phyloP scores from a whole-genome alignment of 2,329 filamentous ascomycete genomes.

The Exophiala alcalophila region DNA sequence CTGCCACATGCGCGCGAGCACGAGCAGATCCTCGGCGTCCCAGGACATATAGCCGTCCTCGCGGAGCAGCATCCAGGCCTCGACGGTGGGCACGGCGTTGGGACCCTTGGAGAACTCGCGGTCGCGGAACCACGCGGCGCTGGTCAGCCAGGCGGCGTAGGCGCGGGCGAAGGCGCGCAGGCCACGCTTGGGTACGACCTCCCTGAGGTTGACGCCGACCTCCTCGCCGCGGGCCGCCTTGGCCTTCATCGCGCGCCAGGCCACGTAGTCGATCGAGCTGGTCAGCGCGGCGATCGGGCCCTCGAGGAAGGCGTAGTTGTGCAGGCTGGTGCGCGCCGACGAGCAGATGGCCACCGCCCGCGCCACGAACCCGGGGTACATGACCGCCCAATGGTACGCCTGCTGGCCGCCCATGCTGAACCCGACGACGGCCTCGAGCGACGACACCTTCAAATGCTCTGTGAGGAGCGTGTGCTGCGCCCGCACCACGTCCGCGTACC shows the following conservation, averaged over 20 bases:
- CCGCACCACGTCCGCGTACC: slow-evolving; percentile 46
- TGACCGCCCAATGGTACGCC: slow-evolving; percentile 47
- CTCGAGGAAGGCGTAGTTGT: slow-evolving; percentile 50
- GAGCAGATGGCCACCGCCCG: slow-evolving; percentile 47
- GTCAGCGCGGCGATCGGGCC: slow-evolving; percentile 46
- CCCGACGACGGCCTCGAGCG: slow-evolving; percentile 44
- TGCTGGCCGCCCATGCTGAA: slow-evolving; percentile 54
- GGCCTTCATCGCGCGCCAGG: slow-evolving; percentile 27
- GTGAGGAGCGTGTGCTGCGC: slow-evolving; percentile 43
- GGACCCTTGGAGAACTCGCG: slow-evolving; percentile 36
- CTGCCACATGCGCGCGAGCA: slow-evolving; percentile 48
- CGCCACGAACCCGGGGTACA: slow-evolving; percentile 44
- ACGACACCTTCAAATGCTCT: slow-evolving; percentile 35
- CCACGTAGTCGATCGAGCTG: slow-evolving; percentile 42
- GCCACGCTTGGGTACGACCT: slow-evolving; percentile 36
- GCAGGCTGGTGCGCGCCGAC: slow-evolving; percentile 45
- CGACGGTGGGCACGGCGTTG: slow-evolving; percentile 35
- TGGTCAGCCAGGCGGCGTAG: slow-evolving; percentile 50
- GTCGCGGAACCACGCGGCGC: slow-evolving; percentile 47
- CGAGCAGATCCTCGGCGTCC: slow-evolving; percentile 46
- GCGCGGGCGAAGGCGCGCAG: slow-evolving; percentile 47
- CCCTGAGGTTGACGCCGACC: slow-evolving; percentile 32
- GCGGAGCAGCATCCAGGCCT: slow-evolving; percentile 39
- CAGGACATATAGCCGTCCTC: slow-evolving; percentile 37
- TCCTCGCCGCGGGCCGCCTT: slow-evolving; percentile 28